These are phyloP conservation scores for Acacia melanoxylon DNA, from an alignment of 306 rosid genomes.

Conservation along the genomic window DNA sequence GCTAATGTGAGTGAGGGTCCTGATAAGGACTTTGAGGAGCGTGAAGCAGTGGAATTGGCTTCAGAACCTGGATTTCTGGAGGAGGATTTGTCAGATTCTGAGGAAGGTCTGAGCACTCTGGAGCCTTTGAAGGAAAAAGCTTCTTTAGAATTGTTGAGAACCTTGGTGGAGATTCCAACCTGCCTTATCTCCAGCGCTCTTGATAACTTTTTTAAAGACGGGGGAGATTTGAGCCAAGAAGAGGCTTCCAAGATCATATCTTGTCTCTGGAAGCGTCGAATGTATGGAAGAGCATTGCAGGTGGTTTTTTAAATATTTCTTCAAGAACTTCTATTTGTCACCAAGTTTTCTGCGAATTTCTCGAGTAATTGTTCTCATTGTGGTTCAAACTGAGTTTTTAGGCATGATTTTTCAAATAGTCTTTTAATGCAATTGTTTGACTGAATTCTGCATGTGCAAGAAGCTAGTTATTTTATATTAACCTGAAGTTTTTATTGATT, in stretches of 20 bases:
- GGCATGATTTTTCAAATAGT: neutral
- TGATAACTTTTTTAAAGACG: constrained; percentile 2
- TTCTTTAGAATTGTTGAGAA: constrained; percentile 20
- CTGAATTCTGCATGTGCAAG: neutral
- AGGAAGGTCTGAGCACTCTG: neutral
- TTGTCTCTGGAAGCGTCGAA: constrained; percentile 4
- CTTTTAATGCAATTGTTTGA: neutral
- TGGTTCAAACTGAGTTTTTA: neutral
- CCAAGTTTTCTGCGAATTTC: neutral
- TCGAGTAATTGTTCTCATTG: neutral
- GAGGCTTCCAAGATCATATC: neutral
- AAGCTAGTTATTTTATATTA: neutral
- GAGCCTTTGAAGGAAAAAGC: constrained; percentile 15
- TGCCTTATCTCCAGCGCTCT: neutral
- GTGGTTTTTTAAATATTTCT: constrained; percentile 7
- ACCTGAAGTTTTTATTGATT: neutral
- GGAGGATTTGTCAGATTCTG: constrained; percentile 27
- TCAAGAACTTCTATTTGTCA: no score
- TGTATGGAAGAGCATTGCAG: constrained; percentile 33
- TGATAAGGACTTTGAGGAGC: neutral
- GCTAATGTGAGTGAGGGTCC: neutral
- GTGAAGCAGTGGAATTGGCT: constrained; percentile 7
- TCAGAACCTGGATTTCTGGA: constrained; percentile 20
- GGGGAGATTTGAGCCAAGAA: constrained; percentile 15
- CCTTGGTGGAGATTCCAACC: neutral